These are phyloP conservation scores for Ogataea henricii DNA, from an alignment of 805 yeast genomes.

Conservation along the genomic window DNA sequence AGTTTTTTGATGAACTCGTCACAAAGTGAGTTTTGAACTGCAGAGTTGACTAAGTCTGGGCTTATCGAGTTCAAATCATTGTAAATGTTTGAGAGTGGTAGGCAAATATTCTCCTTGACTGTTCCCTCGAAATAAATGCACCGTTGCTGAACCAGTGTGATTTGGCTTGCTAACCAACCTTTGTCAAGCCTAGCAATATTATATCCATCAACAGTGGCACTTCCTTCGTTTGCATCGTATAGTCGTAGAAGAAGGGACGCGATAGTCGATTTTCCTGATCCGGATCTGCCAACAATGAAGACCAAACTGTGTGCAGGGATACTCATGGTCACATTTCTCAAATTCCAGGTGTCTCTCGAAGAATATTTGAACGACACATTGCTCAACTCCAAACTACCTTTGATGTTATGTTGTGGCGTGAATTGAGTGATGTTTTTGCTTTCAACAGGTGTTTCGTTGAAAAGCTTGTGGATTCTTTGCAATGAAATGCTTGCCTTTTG, in stretches of 20 bases:
- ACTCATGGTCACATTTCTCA: constrained; percentile 48
- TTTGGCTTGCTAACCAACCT: constrained; percentile 58
- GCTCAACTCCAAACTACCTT: constrained; percentile 55
- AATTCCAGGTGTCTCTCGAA: constrained; percentile 48
- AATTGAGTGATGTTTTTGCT: constrained; percentile 5
- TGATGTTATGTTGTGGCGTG: constrained; percentile 27
- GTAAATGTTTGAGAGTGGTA: constrained; percentile 18
- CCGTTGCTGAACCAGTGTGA: constrained; percentile 75
- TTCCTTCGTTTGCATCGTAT: constrained; percentile 58
- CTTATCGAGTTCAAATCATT: constrained; percentile 25
- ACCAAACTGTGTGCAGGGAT: constrained; percentile 50
- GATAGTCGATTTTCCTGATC: constrained; percentile 90
- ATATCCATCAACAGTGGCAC: constrained; percentile 56
- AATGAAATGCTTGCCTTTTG: constrained; percentile 77
- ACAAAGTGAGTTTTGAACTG: constrained; percentile 55
- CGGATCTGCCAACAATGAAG: constrained; percentile 83
- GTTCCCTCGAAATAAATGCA: constrained; percentile 67
- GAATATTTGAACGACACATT: constrained; percentile 68
- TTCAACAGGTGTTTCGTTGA: constrained; percentile 17
- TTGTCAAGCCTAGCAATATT: constrained; percentile 44
- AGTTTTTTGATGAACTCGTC: constrained; percentile 48
- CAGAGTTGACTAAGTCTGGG: constrained; percentile 32
- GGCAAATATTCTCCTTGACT: constrained; percentile 59
- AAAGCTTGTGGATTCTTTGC: constrained; percentile 44
- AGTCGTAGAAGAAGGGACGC: constrained; percentile 61